These are phyloP conservation scores for Persicaria maculosa DNA, from an alignment of 148 eudicot genomes.

Conservation along the genomic window DNA sequence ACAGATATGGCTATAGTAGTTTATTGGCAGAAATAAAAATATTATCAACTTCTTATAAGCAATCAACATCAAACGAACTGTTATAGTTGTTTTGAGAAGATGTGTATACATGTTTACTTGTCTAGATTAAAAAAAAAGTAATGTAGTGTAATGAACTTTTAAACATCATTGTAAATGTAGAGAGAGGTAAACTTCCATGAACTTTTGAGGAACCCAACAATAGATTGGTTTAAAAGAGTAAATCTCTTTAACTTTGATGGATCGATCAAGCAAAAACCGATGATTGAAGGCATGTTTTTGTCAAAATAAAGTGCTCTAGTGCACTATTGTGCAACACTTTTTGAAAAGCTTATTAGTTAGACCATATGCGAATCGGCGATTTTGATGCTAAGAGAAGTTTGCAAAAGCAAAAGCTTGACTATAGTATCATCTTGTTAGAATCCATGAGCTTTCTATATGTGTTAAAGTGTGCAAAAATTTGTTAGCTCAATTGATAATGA, in stretches of 20 bases:
- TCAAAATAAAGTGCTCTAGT: neutral
- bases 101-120: neutral
- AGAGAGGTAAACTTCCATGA: neutral
- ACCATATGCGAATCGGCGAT: neutral
- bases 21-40: no score
- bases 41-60: no score
- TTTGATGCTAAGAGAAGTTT: neutral
- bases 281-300: slow-evolving; percentile 3
- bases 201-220: neutral
- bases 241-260: slow-evolving; percentile 2
- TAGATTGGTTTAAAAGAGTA: neutral
- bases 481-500: neutral
- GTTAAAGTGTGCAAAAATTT: neutral
- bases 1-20: neutral
- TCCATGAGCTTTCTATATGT: neutral
- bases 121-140: neutral
- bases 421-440: neutral
- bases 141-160: neutral
- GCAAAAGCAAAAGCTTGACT: neutral
- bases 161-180: neutral
- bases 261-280: slow-evolving; percentile 1
- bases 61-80: no score
- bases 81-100: neutral
- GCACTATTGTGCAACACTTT: neutral
- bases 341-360: neutral